These are phyloP conservation scores for Wallacemonas rigidus DNA, from an alignment of 208 protist species.

Conservation along the genomic window DNA sequence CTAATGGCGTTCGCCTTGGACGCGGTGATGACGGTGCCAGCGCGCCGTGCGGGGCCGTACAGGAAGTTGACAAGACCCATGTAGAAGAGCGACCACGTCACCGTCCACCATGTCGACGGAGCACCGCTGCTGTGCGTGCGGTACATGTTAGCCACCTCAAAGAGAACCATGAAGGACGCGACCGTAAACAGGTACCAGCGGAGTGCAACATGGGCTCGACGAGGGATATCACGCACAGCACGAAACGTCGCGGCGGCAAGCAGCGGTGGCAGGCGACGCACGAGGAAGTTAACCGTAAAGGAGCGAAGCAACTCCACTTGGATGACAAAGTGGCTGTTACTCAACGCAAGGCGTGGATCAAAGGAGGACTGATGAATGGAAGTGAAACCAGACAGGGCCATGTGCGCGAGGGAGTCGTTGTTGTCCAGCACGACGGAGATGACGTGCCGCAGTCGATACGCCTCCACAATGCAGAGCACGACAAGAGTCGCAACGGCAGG, in stretches of 20 bases:
- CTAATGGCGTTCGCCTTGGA: conserved; percentile 48
- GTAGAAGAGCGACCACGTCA: conserved; percentile 47
- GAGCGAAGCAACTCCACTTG: conserved; percentile 71
- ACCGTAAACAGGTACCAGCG: conserved; percentile 87
- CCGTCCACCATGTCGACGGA: conserved; percentile 25
- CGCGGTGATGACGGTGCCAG: conserved; percentile 60
- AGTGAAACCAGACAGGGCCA: conserved; percentile 46
- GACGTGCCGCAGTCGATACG: conserved; percentile 29
- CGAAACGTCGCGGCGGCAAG: conserved; percentile 53
- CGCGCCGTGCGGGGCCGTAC: conserved; percentile 79
- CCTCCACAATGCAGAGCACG: conserved; percentile 46
- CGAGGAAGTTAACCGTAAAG: conserved; percentile 37
- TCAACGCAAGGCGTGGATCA: conserved; percentile 43
- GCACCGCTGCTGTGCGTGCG: conserved; percentile 23
- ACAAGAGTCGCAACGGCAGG: conserved; percentile 28
- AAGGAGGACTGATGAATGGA: conserved; percentile 41
- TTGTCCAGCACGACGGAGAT: conserved; percentile 32
- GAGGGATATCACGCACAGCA: conserved; percentile 59
- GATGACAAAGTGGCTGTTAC: conserved; percentile 78
- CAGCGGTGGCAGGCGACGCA: conserved; percentile 41
- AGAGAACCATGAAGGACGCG: conserved; percentile 32
- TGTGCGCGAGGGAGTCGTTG: conserved; percentile 32
- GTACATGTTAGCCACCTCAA: conserved; percentile 54
- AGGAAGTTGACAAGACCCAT: conserved; percentile 78
- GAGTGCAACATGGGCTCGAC: conserved; percentile 57